These are phyloP conservation scores for Dinochytrium kinnereticum DNA, from an alignment of 371 early-diverging fungal genomes.

Conservation along the genomic window DNA sequence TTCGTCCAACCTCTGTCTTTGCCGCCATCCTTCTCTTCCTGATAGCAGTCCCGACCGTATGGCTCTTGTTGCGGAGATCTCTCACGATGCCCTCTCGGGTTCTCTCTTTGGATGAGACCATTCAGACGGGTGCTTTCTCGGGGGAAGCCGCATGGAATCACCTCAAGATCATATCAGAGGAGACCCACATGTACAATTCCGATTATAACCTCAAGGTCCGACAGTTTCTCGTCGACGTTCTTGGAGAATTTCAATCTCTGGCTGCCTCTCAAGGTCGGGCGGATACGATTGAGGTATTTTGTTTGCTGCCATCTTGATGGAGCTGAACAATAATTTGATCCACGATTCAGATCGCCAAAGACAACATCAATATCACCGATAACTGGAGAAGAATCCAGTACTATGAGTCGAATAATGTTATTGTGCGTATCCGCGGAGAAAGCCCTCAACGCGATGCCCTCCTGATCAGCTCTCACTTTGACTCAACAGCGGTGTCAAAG, in stretches of 20 bases:
- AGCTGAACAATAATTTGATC: no score
- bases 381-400: conserved; percentile 14
- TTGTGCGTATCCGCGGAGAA: conserved; percentile 37
- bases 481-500: conserved; percentile 76
- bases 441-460: conserved; percentile 39
- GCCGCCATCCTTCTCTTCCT: conserved; percentile 1
- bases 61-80: background rate
- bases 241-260: conserved; percentile 16
- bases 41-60: background rate
- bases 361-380: conserved; percentile 28
- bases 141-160: conserved; percentile 33
- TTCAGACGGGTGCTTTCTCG: conserved; percentile 6
- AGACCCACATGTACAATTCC: conserved; percentile 28
- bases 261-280: conserved; percentile 10
- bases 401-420: conserved; percentile 51
- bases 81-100: conserved; percentile 11
- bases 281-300: conserved; percentile 9
- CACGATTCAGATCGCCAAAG: conserved; percentile 8
- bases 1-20: conserved; percentile 13
- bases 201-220: conserved; percentile 22
- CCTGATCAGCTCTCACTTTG: conserved; percentile 65
- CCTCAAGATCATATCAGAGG: conserved; percentile 14
- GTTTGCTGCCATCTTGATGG: no score
- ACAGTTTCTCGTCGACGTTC: conserved; percentile 6
- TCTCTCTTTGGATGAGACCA: background rate